Evolutionary conservation across 108 stramenopile species (phyloP).

Genomic region (Pelagomonas calceolata): DNA sequence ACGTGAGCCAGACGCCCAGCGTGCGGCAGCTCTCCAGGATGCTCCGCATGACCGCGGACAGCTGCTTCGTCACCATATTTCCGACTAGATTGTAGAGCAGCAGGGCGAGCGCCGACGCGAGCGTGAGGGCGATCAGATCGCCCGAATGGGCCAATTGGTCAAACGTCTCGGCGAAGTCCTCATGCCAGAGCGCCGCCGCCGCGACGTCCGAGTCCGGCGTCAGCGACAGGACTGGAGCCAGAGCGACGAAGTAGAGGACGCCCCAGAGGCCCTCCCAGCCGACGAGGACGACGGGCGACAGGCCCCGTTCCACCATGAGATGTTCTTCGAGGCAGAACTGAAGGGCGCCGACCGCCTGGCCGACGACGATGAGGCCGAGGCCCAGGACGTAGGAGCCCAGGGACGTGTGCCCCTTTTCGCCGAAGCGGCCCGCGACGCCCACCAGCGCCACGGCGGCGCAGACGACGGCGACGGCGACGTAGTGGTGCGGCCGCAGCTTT

Average conservation of each 20-base stretch:
- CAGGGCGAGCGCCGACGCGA: background rate
- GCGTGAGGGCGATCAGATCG: background rate
- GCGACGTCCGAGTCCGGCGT: background rate
- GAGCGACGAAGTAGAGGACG: background rate
- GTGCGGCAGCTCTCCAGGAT: background rate
- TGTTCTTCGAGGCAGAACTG: background rate
- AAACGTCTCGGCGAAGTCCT: background rate
- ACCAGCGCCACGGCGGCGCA: background rate
- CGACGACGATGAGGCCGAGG: background rate
- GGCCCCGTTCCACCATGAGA: background rate
- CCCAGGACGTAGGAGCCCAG: background rate
- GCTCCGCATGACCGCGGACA: background rate
- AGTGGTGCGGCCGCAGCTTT: background rate
- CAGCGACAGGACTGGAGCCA: background rate
- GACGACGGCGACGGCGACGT: background rate
- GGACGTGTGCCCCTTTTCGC: background rate
- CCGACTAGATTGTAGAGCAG: background rate
- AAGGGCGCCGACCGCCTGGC: background rate
- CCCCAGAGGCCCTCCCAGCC: conserved; percentile 1
- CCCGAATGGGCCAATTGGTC: background rate
- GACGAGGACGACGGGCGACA: background rate
- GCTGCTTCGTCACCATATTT: background rate
- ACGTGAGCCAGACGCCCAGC: background rate
- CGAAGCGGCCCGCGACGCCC: background rate
- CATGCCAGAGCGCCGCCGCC: background rate